Conservation (phyloP, 441 rosid genomes). For the Arabidopsis lyrata region DNA sequence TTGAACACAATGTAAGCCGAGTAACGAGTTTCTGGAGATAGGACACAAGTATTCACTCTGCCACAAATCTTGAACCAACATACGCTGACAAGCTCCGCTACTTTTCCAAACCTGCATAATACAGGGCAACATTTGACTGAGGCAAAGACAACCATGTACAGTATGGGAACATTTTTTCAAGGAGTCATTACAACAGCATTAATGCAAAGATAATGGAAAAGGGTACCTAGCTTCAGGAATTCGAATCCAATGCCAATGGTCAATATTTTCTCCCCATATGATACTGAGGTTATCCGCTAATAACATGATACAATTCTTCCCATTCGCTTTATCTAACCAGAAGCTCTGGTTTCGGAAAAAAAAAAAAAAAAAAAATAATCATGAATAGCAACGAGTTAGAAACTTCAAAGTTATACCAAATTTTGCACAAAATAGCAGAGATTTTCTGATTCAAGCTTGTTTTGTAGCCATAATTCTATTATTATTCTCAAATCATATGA, state of each 20-base stretch:
- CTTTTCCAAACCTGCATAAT: slow-evolving; percentile 47
- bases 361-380: not conserved
- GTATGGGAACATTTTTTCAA: too few relatives aligned
- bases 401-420: not conserved
- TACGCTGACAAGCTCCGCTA: slow-evolving; percentile 37
- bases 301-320: slow-evolving; percentile 46
- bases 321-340: slow-evolving; percentile 44
- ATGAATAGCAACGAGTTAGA: not conserved
- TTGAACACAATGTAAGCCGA: slow-evolving; percentile 49
- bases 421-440: not conserved
- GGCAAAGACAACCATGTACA: too few relatives aligned
- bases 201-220: too few relatives aligned
- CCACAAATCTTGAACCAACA: slow-evolving; percentile 49
- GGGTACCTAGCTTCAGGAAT: not conserved
- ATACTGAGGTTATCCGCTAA: not conserved
- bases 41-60: slow-evolving; percentile 22
- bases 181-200: not conserved
- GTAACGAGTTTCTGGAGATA: slow-evolving; percentile 45
- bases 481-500: not conserved
- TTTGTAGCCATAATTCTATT: too few relatives aligned
- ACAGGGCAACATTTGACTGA: too few relatives aligned
- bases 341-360: too few relatives aligned
- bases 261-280: too few relatives aligned
- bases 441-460: not conserved
- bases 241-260: slow-evolving; percentile 50